A percentile compares a stretch with the other conserved stretches of the same genome.
Evolutionary conservation across 192 early-diverging fungal genomes (phyloP).

Genomic region (Coemansia sp.): DNA sequence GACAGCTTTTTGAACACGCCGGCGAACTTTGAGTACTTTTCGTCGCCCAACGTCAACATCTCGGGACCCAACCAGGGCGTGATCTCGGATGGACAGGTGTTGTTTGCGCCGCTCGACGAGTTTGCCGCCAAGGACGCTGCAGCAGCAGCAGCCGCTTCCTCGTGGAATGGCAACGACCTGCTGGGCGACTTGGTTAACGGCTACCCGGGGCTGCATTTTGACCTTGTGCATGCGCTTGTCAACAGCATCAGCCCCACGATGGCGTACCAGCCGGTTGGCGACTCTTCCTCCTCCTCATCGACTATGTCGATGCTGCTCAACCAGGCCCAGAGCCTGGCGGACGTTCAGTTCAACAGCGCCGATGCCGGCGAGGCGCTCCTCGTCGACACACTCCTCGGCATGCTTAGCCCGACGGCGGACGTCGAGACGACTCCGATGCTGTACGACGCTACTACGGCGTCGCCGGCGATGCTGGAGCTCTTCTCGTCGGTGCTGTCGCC

Average conservation of each 20-base stretch:
- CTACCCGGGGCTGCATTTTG: slow-evolving; percentile 37
- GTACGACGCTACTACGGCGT: neutral
- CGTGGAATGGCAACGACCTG: slow-evolving; percentile 10
- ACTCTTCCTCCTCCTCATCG: neutral
- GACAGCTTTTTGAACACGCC: slow-evolving; percentile 45
- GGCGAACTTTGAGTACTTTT: slow-evolving; percentile 5
- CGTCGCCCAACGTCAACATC: slow-evolving; percentile 12
- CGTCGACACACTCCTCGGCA: slow-evolving; percentile 39
- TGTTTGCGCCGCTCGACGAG: slow-evolving; percentile 55
- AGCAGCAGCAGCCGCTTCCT: neutral
- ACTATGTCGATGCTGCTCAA: slow-evolving; percentile 4
- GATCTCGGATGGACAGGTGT: neutral
- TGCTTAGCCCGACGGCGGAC: slow-evolving; percentile 27
- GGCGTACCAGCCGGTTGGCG: slow-evolving; percentile 29
- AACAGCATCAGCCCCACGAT: slow-evolving; percentile 37
- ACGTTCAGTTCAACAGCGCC: neutral
- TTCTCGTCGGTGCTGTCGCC: slow-evolving; percentile 9
- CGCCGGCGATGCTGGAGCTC: slow-evolving; percentile 8
- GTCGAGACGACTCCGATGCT: slow-evolving; percentile 4
- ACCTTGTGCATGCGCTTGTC: slow-evolving; percentile 48
- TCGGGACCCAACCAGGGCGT: neutral
- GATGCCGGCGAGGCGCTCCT: slow-evolving; percentile 18
- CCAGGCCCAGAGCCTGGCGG: slow-evolving; percentile 13
- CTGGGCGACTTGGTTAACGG: slow-evolving; percentile 25
- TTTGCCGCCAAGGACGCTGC: slow-evolving; percentile 22